Conservation (phyloP, 73 alveolate species). For the Paramecium caudatum region DNA sequence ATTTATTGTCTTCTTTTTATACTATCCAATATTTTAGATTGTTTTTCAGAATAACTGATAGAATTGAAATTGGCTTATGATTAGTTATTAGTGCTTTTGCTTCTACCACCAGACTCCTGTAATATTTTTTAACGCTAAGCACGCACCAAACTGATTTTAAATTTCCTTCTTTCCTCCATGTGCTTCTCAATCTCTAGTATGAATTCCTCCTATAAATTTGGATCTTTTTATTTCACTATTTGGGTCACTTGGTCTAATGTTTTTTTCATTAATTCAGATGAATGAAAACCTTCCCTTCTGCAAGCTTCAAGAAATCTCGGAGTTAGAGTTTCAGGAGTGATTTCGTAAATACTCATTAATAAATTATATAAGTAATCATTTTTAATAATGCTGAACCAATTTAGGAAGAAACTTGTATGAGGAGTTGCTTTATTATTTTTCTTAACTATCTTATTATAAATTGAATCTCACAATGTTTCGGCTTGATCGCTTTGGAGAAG, state of each 20-base stretch:
- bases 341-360: constrained; percentile 18
- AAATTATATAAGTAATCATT: too few species aligned
- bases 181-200: constrained; percentile 1
- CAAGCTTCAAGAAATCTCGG: constrained; percentile 68
- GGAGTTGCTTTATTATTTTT: too few species aligned
- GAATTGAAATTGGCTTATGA: background rate
- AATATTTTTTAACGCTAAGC: constrained; percentile 28
- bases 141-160: constrained; percentile 18
- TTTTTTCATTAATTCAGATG: background rate
- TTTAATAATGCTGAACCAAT: too few species aligned
- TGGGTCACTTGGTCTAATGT: background rate
- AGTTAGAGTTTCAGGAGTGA: constrained; percentile 34
- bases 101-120: constrained; percentile 1
- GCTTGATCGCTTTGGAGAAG: too few species aligned
- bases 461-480: too few species aligned
- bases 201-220: constrained; percentile 8
- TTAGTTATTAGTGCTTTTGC: background rate
- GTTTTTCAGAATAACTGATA: constrained; percentile 57
- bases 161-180: constrained; percentile 49
- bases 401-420: too few species aligned
- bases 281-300: constrained; percentile 65
- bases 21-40: constrained; percentile 27
- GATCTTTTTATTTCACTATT: constrained; percentile 35
- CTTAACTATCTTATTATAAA: too few species aligned
- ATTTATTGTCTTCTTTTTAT: constrained; percentile 45